Base-by-base conservation (phyloP, 352 stramenopile species). In the Thraustochytrium sp. region DNA sequence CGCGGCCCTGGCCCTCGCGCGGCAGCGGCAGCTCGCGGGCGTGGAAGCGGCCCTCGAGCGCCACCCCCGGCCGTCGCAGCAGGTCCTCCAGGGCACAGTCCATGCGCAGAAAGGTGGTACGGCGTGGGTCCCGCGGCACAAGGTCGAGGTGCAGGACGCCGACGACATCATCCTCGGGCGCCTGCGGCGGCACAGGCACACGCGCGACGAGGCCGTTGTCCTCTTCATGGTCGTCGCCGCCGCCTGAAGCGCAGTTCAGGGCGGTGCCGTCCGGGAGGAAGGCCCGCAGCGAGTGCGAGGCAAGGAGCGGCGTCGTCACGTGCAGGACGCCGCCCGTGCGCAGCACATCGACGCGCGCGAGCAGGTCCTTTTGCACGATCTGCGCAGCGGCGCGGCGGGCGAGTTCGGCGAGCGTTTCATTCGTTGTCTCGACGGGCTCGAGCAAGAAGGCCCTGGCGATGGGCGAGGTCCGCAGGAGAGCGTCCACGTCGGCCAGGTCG, bases 61-160 rank as follows among this genome's bases (percentile, higher is more conserved):
- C 36, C 13, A 72, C 40, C 0, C 59, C 59, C 0, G 59, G 59
- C 2, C 26, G 13, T 26, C 31, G 13, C 11, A 72, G 9, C 0
- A 72, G 59, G 36, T 72, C 59, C 40, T 72, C 36, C 26, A 49
- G 9, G 31, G 42, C 26, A 21, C 46, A 49, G 11, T 44, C 8
- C 5, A 72, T 72, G 16, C 59, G 59, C 23, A 26, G 16, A 44
- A 72, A 72, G 46, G 29, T 38, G 1, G 59, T 72, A 11, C 13
- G 16, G 16, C 46, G 34, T 31, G 11, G 13, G 40, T 72, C 59
- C 16, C 23, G 31, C 11, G 59, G 59, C 34, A 72, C 23, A 4
- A 72, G 59, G n/a, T 72, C 59, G 1, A 72, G 40, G 46, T 72
- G 59, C 26, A 72, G 31, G n/a, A 72, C 59, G 16, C 59, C 59